phyloP scores from a whole-genome alignment of 331 rosid genomes.

The Acacia pycnantha region DNA sequence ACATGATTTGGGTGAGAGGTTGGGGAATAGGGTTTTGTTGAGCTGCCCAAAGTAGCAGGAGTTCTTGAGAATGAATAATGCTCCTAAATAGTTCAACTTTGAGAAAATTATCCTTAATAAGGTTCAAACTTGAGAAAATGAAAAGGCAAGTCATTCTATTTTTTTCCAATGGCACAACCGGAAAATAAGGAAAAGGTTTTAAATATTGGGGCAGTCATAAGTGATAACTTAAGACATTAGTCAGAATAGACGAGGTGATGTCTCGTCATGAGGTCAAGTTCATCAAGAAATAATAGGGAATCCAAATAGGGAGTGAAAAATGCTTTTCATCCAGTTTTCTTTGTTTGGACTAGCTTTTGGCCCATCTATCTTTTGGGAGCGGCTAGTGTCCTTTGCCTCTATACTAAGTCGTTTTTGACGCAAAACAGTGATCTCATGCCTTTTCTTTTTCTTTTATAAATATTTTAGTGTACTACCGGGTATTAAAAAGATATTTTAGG shows the following conservation, averaged over 20 bases:
- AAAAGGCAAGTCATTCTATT: not conserved
- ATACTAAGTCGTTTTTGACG: too few relatives aligned
- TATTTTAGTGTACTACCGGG: too few relatives aligned
- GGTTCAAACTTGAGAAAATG: too few relatives aligned
- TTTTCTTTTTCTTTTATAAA: too few relatives aligned
- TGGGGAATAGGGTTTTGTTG: not conserved
- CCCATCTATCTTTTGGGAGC: too few relatives aligned
- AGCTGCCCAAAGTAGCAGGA: not conserved
- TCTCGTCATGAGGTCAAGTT: constrained; percentile 30
- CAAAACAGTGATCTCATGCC: too few relatives aligned
- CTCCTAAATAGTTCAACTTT: constrained; percentile 29
- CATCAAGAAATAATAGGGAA: constrained; percentile 16
- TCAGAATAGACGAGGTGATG: constrained; percentile 21
- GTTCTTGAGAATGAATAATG: not conserved
- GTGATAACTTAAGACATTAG: constrained; percentile 13
- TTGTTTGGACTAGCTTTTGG: too few relatives aligned
- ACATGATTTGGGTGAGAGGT: not conserved
- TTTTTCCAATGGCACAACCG: not conserved
- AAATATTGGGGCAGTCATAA: not conserved
- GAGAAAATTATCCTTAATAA: constrained; percentile 24
- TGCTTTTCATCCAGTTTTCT: not conserved
- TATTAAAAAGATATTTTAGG: too few relatives aligned
- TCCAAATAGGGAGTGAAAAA: not conserved
- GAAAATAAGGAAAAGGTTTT: constrained; percentile 28
- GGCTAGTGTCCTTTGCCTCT: too few relatives aligned